Evolutionary conservation across 768 basidiomycete species (phyloP).

Genomic region (Leccinum uliginosum): DNA sequence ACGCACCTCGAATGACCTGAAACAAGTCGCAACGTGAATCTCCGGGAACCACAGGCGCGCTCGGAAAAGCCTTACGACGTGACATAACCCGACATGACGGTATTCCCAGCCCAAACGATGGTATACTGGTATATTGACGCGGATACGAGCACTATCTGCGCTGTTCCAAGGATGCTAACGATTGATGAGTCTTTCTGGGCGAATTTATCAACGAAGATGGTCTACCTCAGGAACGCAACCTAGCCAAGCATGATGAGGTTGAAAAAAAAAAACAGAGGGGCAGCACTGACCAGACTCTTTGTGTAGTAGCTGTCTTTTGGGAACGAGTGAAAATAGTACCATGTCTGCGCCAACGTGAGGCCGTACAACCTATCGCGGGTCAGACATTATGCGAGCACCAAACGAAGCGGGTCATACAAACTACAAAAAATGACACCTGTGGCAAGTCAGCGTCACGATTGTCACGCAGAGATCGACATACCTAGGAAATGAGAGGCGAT

Average conservation of each 20-base stretch:
- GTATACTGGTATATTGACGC: slow-evolving; percentile 32
- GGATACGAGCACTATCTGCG: slow-evolving; percentile 27
- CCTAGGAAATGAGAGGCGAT: slow-evolving; percentile 29
- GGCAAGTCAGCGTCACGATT: slow-evolving; percentile 1
- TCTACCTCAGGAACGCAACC: slow-evolving; percentile 29
- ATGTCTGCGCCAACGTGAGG: slow-evolving; percentile 33
- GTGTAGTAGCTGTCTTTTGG: slow-evolving; percentile 26
- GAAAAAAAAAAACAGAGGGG: neutral
- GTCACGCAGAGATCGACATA: neutral
- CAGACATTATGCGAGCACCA: neutral
- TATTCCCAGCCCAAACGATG: slow-evolving; percentile 26
- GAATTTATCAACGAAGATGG: neutral
- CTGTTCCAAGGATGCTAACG: slow-evolving; percentile 24
- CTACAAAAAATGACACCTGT: slow-evolving; percentile 31
- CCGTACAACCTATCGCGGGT: slow-evolving; percentile 30
- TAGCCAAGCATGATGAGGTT: slow-evolving; percentile 2
- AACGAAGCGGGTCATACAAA: slow-evolving; percentile 19
- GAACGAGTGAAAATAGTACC: slow-evolving; percentile 31
- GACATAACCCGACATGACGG: slow-evolving; percentile 23
- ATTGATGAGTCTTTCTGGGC: slow-evolving; percentile 1
- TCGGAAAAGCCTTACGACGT: slow-evolving; percentile 19
- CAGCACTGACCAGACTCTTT: slow-evolving; percentile 29
- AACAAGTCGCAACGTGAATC: neutral
- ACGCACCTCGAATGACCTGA: slow-evolving; percentile 25
- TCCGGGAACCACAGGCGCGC: neutral